A percentile compares a stretch with the other conserved stretches of the same genome.
These are phyloP conservation scores for Symbiodinium pilosum DNA, from an alignment of 73 alveolate species.

Conservation along the genomic window DNA sequence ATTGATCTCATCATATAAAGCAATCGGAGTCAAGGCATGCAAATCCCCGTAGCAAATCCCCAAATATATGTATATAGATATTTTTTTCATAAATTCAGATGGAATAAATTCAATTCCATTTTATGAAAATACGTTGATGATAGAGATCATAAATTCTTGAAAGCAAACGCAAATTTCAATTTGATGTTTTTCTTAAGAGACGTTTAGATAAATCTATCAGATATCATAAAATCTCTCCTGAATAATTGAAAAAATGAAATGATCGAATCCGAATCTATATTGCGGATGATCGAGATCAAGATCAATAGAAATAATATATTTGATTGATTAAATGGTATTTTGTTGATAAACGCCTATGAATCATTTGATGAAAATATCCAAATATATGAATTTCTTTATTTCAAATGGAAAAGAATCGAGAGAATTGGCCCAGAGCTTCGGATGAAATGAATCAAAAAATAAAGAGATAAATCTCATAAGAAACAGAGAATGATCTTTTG, in stretches of 20 bases:
- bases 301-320: not conserved
- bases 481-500: not conserved
- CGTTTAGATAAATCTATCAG: not conserved
- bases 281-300: not conserved
- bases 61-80: not conserved
- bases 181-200: not conserved
- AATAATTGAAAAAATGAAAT: not conserved
- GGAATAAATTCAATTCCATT: not conserved
- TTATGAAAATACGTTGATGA: not conserved
- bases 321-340: not conserved
- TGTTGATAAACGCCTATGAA: not conserved
- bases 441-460: not conserved
- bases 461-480: not conserved
- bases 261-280: not conserved
- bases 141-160: constrained; percentile 9
- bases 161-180: not conserved
- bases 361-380: not conserved
- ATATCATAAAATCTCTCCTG: not conserved
- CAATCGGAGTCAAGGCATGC: not conserved
- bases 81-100: not conserved
- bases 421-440: not conserved
- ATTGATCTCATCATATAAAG: not conserved
- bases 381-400: not conserved
- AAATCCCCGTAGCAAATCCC: not conserved
- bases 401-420: not conserved